Evolutionary conservation across 805 yeast species (phyloP).

Genomic region (Yarrowia sp.): DNA sequence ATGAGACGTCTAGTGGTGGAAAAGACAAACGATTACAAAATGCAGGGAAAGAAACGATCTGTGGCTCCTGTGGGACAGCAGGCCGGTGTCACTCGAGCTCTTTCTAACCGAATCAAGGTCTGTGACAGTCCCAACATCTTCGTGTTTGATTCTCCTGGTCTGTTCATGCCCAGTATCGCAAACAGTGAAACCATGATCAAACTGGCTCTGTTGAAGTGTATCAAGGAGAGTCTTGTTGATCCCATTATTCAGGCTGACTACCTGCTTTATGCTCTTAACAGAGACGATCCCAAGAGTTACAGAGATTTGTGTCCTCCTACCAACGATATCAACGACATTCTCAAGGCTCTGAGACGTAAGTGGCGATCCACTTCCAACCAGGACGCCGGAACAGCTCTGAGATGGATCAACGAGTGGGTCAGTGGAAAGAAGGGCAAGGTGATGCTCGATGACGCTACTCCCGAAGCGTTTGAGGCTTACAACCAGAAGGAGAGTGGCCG

Average conservation of each 20-base stretch:
- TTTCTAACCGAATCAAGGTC: slow-evolving; percentile 77
- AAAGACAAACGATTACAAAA: slow-evolving; percentile 34
- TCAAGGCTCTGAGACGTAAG: slow-evolving; percentile 5
- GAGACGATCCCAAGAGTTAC: slow-evolving; percentile 46
- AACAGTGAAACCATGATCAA: slow-evolving; percentile 74
- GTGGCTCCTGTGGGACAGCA: slow-evolving; percentile 86
- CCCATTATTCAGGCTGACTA: slow-evolving; percentile 89
- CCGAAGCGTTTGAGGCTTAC: slow-evolving; percentile 23
- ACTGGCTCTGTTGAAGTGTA: slow-evolving; percentile 76
- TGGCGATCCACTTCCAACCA: slow-evolving; percentile 21
- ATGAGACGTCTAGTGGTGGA: slow-evolving; percentile 58
- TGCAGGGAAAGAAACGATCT: slow-evolving; percentile 51
- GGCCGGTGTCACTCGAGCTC: slow-evolving; percentile 87
- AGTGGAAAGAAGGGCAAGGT: slow-evolving; percentile 37
- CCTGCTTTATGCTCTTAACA: slow-evolving; percentile 72
- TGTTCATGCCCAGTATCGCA: slow-evolving; percentile 76
- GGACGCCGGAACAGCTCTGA: slow-evolving; percentile 33
- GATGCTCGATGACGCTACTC: slow-evolving; percentile 17
- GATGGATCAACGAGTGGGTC: slow-evolving; percentile 38
- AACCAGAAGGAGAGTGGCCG: slow-evolving; percentile 27
- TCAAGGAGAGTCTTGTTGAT: slow-evolving; percentile 72
- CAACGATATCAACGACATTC: slow-evolving; percentile 65
- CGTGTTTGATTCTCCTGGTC: slow-evolving; percentile 92
- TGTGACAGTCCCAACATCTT: slow-evolving; percentile 66
- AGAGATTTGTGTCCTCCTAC: slow-evolving; percentile 67